A percentile compares a stretch with the other conserved stretches of the same genome.
phyloP scores from a whole-genome alignment of 2,329 filamentous ascomycete species.

The Tolypocladium amazonense region DNA sequence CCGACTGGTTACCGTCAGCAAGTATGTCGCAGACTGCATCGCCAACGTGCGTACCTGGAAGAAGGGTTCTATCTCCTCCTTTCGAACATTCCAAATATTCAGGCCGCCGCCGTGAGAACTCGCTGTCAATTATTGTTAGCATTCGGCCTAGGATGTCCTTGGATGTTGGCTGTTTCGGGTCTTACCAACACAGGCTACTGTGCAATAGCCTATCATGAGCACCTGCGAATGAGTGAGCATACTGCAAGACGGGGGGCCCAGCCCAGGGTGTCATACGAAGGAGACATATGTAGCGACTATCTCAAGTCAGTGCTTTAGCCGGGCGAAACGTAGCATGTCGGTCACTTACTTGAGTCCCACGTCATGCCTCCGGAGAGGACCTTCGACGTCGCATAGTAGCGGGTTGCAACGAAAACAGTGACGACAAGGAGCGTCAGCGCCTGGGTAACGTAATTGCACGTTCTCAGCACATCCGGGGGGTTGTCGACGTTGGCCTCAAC shows the following conservation, averaged over 20 bases:
- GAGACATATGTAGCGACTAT: background rate
- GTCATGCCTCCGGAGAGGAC: background rate
- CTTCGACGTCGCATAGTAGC: background rate
- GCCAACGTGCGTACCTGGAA: background rate
- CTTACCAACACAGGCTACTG: background rate
- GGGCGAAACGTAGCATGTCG: background rate
- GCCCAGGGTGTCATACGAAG: background rate
- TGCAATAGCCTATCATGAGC: background rate
- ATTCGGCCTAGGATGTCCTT: background rate
- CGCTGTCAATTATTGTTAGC: background rate
- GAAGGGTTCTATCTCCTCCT: background rate
- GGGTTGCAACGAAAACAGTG: background rate
- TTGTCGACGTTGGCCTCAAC: background rate
- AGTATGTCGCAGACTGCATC: too few species aligned
- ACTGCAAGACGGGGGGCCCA: background rate
- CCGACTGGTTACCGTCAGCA: background rate
- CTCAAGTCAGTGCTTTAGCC: background rate
- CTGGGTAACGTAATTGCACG: background rate
- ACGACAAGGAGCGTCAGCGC: background rate
- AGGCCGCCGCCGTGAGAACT: background rate
- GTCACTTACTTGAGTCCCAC: background rate
- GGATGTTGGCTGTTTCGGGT: background rate
- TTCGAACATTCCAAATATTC: background rate
- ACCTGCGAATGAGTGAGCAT: background rate
- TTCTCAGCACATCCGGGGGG: background rate